Percentiles rank a stretch among this genome's conserved stretches.
Conservation (phyloP, 306 rosid species). For the Sphenostylis stenocarpa region DNA sequence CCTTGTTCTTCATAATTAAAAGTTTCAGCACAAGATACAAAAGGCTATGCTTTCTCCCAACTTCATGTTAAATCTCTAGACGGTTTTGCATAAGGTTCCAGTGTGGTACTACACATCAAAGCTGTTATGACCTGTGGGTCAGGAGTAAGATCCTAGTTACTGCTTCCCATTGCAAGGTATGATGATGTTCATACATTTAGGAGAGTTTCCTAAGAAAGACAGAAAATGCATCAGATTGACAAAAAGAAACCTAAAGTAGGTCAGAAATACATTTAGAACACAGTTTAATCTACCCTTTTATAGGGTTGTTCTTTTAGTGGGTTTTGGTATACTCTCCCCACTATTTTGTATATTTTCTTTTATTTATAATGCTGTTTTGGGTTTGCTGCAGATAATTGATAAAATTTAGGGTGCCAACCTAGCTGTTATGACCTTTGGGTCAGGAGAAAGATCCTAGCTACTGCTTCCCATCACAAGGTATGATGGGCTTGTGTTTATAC, state of each 20-base stretch:
- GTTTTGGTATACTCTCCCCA: no score
- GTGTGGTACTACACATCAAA: neutral
- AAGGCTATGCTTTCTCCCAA: neutral
- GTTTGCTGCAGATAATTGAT: no score
- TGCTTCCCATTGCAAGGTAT: neutral
- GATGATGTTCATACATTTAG: neutral
- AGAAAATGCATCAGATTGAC: no score
- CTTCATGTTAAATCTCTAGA: neutral
- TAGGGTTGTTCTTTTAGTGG: no score
- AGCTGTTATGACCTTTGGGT: neutral
- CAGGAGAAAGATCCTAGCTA: neutral
- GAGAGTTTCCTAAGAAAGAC: neutral
- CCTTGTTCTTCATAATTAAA: neutral
- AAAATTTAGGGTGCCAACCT: no score
- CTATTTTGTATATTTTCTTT: no score
- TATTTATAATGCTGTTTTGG: no score
- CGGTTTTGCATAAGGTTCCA: neutral
- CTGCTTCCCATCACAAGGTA: neutral
- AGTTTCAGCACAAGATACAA: neutral
- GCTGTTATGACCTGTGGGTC: neutral
- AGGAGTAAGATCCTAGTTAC: neutral
- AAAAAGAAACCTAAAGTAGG: no score
- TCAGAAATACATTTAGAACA: no score
- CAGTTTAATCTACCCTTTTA: no score
- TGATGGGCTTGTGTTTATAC: neutral